A percentile compares a stretch with the other conserved stretches of the same genome.
Conservation (phyloP, 345 rosid species). For the Crucihimalaya himalaica region DNA sequence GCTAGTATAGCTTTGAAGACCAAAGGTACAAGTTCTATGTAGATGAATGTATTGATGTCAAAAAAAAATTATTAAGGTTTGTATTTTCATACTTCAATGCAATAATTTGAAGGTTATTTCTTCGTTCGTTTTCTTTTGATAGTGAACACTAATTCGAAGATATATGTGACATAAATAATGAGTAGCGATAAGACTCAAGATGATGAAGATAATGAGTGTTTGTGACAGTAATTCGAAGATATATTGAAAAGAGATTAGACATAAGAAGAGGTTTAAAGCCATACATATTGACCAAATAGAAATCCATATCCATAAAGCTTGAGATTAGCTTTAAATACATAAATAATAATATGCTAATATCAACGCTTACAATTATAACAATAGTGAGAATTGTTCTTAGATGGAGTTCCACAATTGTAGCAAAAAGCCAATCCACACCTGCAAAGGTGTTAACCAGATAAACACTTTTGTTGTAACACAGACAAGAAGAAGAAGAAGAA, state of each 20-base stretch:
- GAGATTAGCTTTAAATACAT: not conserved
- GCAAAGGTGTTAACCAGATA: not conserved
- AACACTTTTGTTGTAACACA: not conserved
- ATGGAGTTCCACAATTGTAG: conserved; percentile 43
- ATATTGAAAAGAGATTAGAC: not conserved
- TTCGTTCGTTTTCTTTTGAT: not conserved
- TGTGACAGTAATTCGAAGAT: not conserved
- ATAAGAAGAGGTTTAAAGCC: not conserved
- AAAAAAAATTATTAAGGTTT: too few species aligned
- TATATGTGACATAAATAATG: too few species aligned
- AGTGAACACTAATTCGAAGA: too few species aligned
- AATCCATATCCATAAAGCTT: not conserved
- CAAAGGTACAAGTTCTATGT: not conserved
- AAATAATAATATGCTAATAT: not conserved
- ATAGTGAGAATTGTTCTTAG: conserved; percentile 1
- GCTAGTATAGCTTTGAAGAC: not conserved
- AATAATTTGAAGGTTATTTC: too few species aligned
- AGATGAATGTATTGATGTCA: too few species aligned
- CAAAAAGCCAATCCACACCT: conserved; percentile 59
- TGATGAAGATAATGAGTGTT: not conserved
- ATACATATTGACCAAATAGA: too few species aligned
- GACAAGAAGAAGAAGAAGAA: not conserved
- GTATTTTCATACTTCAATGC: too few species aligned
- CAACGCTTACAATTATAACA: conserved; percentile 26
- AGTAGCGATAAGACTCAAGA: not conserved